Percentiles rank a stretch among this genome's conserved stretches.
Evolutionary conservation across 2,329 filamentous ascomycete species (phyloP).

Genomic region (Hymenoscyphus scutula): DNA sequence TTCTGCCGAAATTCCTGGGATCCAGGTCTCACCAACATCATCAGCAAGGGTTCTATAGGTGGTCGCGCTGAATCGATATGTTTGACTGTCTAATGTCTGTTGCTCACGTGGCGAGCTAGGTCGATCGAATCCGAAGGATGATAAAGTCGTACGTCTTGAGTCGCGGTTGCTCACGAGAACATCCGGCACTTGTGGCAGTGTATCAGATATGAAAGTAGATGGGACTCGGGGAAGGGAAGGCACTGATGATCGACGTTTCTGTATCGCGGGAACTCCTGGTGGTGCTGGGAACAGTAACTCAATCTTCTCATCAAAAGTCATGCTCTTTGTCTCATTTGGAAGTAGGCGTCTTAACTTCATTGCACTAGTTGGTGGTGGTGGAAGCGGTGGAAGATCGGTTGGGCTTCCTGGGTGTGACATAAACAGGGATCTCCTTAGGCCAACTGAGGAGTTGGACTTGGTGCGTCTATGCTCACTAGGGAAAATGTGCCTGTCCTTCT

Average conservation of each 20-base stretch:
- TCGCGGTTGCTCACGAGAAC: slow-evolving; percentile 28
- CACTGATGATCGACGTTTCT: slow-evolving; percentile 42
- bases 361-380: slow-evolving; percentile 43
- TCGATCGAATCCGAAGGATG: slow-evolving; percentile 19
- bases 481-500: slow-evolving; percentile 46
- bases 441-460: slow-evolving; percentile 49
- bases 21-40: slow-evolving; percentile 40
- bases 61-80: slow-evolving; percentile 35
- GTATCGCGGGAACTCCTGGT: slow-evolving; percentile 31
- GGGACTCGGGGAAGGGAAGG: slow-evolving; percentile 43
- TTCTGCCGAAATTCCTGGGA: slow-evolving; percentile 36
- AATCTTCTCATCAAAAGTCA: slow-evolving; percentile 59
- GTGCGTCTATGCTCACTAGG: slow-evolving; percentile 47
- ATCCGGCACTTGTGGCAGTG: slow-evolving; percentile 23
- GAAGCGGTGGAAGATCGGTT: slow-evolving; percentile 49
- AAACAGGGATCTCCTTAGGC: slow-evolving; percentile 46
- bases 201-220: slow-evolving; percentile 27
- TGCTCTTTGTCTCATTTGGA: slow-evolving; percentile 55
- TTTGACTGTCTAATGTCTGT: slow-evolving; percentile 13
- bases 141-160: slow-evolving; percentile 34
- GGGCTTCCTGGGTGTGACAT: slow-evolving; percentile 46
- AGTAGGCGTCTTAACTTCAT: slow-evolving; percentile 41
- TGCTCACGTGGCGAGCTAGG: slow-evolving; percentile 9
- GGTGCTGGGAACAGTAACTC: slow-evolving; percentile 47
- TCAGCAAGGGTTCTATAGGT: slow-evolving; percentile 37